Evolutionary conservation across 805 yeast genomes (phyloP), one percentile per base, ranked within the genome.

Genomic region (Geotrichum ghanense): DNA sequence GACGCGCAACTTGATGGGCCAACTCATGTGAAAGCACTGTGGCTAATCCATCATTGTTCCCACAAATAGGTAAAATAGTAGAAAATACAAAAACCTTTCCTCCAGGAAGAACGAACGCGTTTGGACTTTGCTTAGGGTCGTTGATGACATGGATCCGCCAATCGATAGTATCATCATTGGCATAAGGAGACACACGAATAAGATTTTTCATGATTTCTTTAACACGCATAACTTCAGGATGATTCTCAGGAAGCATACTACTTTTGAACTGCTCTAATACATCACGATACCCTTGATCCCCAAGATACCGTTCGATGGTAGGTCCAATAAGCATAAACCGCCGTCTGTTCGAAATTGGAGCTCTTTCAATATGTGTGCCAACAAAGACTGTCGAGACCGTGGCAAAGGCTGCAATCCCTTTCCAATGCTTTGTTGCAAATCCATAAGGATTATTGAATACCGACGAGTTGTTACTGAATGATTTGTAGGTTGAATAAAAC

Each of bases 51-150:
- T 87, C 94, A 45, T 87, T 94, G 58, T 84, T 79, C 22, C 68
- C 66, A 61, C 95, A 81, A 24, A 92, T 76, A 1, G 84, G 83
- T 42, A 92, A 60, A 37, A 92, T 85, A 7, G 84, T 76, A 42
- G 81, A 72, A 58, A 84, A 86, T 17, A 92, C 88, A 65, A 92
- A 92, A 40, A 92, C 95, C 62, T 89, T 89, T 4, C 98, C 98
- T 50, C 92, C 90, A 19, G 97, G 97, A 27, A 92, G 69, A 17
- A 92, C 95, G 65, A 92, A 90, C 1, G 98, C 98, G 65, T 92
- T 92, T 2, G 98, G 97, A 14, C 95, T 89, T n/a, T 72, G 72
- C 26, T 65, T 64, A 1, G 82, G 77, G 48, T 78, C 81, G 51
- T 81, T 75, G 19, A 86, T 81, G 20, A 92, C 83, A 59, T 86